Conservation (phyloP, 768 basidiomycete genomes). For the Boletus edulis region DNA sequence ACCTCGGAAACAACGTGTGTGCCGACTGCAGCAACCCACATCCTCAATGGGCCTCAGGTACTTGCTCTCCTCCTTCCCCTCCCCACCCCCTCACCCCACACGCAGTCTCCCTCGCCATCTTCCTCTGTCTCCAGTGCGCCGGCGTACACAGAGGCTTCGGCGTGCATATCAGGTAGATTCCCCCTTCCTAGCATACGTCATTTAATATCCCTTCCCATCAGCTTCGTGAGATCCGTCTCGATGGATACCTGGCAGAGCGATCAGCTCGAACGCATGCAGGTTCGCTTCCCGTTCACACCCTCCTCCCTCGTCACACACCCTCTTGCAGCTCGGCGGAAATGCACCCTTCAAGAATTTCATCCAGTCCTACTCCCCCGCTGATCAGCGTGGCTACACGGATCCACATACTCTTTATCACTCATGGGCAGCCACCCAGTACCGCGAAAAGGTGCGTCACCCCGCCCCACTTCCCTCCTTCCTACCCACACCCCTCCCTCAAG, state of each 20-base stretch:
- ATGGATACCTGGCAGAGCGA: constrained; percentile 97
- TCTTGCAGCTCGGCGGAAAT: constrained; percentile 80
- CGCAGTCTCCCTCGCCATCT: constrained; percentile 70
- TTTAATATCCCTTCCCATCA: constrained; percentile 27
- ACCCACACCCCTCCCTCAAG: constrained; percentile 42
- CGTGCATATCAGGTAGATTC: constrained; percentile 75
- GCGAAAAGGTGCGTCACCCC: constrained; percentile 70
- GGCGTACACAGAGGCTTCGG: constrained; percentile 88
- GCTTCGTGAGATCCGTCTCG: constrained; percentile 89
- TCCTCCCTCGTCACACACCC: constrained; percentile 6
- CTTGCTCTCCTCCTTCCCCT: background rate
- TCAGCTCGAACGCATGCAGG: constrained; percentile 89
- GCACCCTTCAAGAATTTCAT: constrained; percentile 78
- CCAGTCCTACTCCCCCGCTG: constrained; percentile 60
- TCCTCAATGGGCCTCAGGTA: constrained; percentile 94
- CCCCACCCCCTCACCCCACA: background rate
- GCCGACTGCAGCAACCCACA: constrained; percentile 86
- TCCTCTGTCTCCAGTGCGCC: constrained; percentile 89
- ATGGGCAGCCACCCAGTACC: constrained; percentile 94
- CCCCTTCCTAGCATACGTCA: background rate
- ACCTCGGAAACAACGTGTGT: constrained; percentile 73
- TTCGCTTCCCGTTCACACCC: constrained; percentile 32
- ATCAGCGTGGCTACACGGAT: constrained; percentile 67
- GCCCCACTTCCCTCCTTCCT: background rate
- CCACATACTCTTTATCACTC: constrained; percentile 82